A percentile compares a stretch with the other conserved stretches of the same genome.
These are phyloP conservation scores for Cercospora sp. DNA, from an alignment of 2,329 filamentous ascomycete species.

Conservation along the genomic window DNA sequence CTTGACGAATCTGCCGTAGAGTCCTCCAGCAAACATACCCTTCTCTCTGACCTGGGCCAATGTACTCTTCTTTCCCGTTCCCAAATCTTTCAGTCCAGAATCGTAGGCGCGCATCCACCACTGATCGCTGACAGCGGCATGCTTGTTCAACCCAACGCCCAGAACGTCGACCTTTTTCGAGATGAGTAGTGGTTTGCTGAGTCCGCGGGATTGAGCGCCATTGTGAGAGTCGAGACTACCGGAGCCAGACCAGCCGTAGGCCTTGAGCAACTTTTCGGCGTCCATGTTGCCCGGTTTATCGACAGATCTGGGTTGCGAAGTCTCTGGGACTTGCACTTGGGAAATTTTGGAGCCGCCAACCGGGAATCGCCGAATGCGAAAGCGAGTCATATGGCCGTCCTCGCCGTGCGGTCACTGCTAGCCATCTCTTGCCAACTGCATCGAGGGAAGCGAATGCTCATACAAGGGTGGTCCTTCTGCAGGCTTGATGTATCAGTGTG, in stretches of 20 bases:
- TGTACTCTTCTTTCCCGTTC: slow-evolving; percentile 60
- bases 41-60: slow-evolving; percentile 49
- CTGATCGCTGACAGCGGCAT: slow-evolving; percentile 67
- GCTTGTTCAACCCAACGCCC: slow-evolving; percentile 76
- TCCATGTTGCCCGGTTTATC: slow-evolving; percentile 61
- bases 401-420: neutral
- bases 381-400: neutral
- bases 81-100: slow-evolving; percentile 77
- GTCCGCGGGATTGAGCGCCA: slow-evolving; percentile 59
- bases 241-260: slow-evolving; percentile 85
- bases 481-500: neutral
- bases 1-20: slow-evolving; percentile 83
- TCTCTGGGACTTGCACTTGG: neutral
- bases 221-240: slow-evolving; percentile 76
- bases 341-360: neutral
- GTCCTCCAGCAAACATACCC: slow-evolving; percentile 52
- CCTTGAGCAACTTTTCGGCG: slow-evolving; percentile 75
- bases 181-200: slow-evolving; percentile 79
- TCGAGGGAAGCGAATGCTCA: neutral
- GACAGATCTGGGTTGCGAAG: neutral
- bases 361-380: neutral
- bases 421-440: neutral
- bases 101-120: slow-evolving; percentile 98
- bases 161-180: slow-evolving; percentile 77
- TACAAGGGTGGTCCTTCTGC: neutral